A percentile compares a stretch with the other conserved stretches of the same genome.
These are phyloP conservation scores for Vitellaria paradoxa DNA, from an alignment of 179 eudicot genomes.

Conservation along the genomic window DNA sequence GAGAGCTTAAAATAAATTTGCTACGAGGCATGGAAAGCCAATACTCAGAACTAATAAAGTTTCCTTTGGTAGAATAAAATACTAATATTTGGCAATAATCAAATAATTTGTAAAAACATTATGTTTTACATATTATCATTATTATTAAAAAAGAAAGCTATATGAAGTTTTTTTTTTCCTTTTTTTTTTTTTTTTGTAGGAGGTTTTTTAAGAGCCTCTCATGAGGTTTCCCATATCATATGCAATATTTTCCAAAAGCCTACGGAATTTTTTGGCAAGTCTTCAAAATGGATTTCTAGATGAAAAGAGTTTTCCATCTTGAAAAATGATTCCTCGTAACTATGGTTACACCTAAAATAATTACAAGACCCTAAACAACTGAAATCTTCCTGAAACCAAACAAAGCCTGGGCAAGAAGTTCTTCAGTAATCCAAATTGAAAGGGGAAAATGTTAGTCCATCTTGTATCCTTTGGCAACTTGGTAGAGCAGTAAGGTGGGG, in stretches of 20 bases:
- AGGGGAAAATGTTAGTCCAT: too few species aligned
- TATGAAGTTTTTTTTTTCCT: not conserved
- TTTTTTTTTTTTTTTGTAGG: too few species aligned
- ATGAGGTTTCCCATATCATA: not conserved
- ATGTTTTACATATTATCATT: not conserved
- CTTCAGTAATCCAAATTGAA: too few species aligned
- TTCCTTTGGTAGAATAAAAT: not conserved
- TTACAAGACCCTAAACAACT: not conserved
- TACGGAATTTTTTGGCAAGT: not conserved
- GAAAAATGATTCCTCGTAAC: not conserved
- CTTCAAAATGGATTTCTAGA: not conserved
- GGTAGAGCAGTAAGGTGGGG: too few species aligned
- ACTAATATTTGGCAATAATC: not conserved
- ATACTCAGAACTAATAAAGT: not conserved
- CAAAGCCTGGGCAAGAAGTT: not conserved
- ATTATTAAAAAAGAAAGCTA: not conserved
- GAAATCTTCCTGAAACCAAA: not conserved
- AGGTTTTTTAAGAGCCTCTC: not conserved
- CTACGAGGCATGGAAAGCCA: not conserved
- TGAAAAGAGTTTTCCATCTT: not conserved
- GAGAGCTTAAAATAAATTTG: not conserved
- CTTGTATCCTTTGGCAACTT: too few species aligned
- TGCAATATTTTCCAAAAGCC: not conserved
- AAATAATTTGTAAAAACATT: not conserved
- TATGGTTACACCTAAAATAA: not conserved